Percentiles rank a stretch among this genome's conserved stretches.
phyloP scores from a whole-genome alignment of 2,329 filamentous ascomycete species.

The Pezicula neosporulosa region DNA sequence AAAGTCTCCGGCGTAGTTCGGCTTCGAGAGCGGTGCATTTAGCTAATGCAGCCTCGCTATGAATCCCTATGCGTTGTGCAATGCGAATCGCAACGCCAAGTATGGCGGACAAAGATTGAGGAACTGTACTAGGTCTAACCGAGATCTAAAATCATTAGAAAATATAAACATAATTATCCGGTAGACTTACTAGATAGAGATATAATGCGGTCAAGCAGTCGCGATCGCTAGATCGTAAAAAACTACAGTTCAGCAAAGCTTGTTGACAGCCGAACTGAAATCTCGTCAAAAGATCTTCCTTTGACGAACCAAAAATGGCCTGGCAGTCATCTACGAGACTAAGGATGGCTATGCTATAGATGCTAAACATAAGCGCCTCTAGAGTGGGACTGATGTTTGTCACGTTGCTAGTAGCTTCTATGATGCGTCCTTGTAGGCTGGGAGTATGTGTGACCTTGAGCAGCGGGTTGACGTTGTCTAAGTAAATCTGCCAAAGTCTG shows the following conservation, averaged over 20 bases:
- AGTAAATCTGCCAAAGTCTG: slow-evolving; percentile 69
- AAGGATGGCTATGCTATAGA: slow-evolving; percentile 59
- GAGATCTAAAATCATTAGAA: slow-evolving; percentile 20
- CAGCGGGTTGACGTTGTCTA: slow-evolving; percentile 72
- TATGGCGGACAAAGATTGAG: slow-evolving; percentile 56
- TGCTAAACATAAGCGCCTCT: slow-evolving; percentile 60
- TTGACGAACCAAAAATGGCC: slow-evolving; percentile 32
- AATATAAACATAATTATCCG: neutral
- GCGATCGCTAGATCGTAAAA: slow-evolving; percentile 37
- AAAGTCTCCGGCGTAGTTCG: slow-evolving; percentile 68
- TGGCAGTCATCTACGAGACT: slow-evolving; percentile 55
- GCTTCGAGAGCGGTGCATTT: slow-evolving; percentile 53
- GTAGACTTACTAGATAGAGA: slow-evolving; percentile 46
- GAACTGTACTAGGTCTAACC: slow-evolving; percentile 42
- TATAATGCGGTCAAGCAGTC: slow-evolving; percentile 47
- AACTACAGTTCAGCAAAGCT: slow-evolving; percentile 38
- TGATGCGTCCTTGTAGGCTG: slow-evolving; percentile 60
- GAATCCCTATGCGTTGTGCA: slow-evolving; percentile 65
- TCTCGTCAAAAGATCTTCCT: slow-evolving; percentile 32
- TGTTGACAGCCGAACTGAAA: slow-evolving; percentile 44
- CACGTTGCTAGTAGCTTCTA: slow-evolving; percentile 58
- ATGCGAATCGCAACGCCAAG: slow-evolving; percentile 65
- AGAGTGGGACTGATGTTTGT: slow-evolving; percentile 51
- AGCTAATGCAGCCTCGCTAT: slow-evolving; percentile 53
- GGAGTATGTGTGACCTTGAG: slow-evolving; percentile 72